A percentile compares a stretch with the other conserved stretches of the same genome.
phyloP scores from a whole-genome alignment of 108 stramenopile genomes.

The Nannochloropsis oceanica region DNA sequence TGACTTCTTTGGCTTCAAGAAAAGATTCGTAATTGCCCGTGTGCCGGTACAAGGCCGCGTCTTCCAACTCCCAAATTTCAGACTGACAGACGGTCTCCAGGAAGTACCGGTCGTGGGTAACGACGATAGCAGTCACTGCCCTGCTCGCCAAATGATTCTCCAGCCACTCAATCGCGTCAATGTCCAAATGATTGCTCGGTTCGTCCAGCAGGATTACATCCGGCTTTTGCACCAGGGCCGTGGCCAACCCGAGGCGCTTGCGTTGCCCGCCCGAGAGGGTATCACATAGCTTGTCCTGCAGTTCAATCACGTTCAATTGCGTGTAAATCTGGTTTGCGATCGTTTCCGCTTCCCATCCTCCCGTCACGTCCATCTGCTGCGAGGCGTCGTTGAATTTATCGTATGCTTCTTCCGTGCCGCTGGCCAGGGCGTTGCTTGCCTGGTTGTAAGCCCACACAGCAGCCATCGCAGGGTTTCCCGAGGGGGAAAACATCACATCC shows the following conservation, averaged over 20 bases:
- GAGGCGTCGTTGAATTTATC: not conserved
- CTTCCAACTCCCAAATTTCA: conserved; percentile 36
- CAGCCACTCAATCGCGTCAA: conserved; percentile 36
- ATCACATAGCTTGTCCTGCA: conserved; percentile 3
- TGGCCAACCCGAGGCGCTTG: conserved; percentile 41
- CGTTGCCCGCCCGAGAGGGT: conserved; percentile 43
- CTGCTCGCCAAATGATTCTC: conserved; percentile 22
- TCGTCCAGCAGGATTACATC: conserved; percentile 41
- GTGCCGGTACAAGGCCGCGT: conserved; percentile 26
- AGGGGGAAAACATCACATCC: not conserved
- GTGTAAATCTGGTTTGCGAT: conserved; percentile 24
- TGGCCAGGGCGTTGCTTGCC: not conserved
- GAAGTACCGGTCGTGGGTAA: conserved; percentile 39
- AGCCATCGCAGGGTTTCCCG: not conserved
- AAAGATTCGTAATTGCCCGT: conserved; percentile 22
- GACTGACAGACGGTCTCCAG: conserved; percentile 33
- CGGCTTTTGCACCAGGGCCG: conserved; percentile 34
- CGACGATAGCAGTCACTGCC: conserved; percentile 26
- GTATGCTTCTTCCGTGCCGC: not conserved
- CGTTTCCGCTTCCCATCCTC: conserved; percentile 26
- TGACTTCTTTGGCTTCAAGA: conserved; percentile 27
- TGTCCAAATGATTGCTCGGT: conserved; percentile 37
- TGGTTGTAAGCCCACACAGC: not conserved
- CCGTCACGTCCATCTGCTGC: not conserved
- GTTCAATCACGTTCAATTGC: conserved; percentile 10